Conservation (phyloP, 371 early-diverging fungal species). For the Blakeslea trispora region DNA sequence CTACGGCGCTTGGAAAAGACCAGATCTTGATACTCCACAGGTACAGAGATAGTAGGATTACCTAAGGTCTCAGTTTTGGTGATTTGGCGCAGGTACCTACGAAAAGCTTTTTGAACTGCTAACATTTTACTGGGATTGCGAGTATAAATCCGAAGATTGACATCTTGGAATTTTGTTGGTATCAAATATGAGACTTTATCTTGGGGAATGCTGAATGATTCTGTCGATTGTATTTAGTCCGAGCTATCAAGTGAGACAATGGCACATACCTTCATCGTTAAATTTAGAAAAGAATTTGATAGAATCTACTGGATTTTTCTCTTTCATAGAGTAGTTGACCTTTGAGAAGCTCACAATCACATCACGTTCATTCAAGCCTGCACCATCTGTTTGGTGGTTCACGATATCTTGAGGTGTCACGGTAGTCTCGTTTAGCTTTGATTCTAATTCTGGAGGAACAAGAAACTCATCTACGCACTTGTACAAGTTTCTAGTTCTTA, state of each 20-base stretch:
- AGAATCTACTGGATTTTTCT: constrained; percentile 83
- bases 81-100: constrained; percentile 26
- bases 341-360: constrained; percentile 73
- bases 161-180: constrained; percentile 73
- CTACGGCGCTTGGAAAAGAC: neutral
- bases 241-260: neutral
- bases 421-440: constrained; percentile 48
- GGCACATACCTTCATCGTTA: constrained; percentile 46
- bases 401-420: constrained; percentile 61
- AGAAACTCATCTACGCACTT: constrained; percentile 86
- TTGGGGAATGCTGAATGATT: constrained; percentile 66
- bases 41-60: constrained; percentile 5
- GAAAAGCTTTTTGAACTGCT: constrained; percentile 61
- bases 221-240: constrained; percentile 15
- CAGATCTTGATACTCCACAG: constrained; percentile 7
- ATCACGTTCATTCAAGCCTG: constrained; percentile 60
- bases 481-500: constrained; percentile 80
- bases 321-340: constrained; percentile 83
- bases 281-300: constrained; percentile 82
- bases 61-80: neutral
- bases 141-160: constrained; percentile 68
- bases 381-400: constrained; percentile 57
- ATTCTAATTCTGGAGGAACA: constrained; percentile 62
- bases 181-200: constrained; percentile 74
- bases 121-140: constrained; percentile 60